A percentile compares a stretch with the other conserved stretches of the same genome.
These are phyloP conservation scores for Chalaropsis thielavioides DNA, from an alignment of 2,329 filamentous ascomycete species.

Conservation along the genomic window DNA sequence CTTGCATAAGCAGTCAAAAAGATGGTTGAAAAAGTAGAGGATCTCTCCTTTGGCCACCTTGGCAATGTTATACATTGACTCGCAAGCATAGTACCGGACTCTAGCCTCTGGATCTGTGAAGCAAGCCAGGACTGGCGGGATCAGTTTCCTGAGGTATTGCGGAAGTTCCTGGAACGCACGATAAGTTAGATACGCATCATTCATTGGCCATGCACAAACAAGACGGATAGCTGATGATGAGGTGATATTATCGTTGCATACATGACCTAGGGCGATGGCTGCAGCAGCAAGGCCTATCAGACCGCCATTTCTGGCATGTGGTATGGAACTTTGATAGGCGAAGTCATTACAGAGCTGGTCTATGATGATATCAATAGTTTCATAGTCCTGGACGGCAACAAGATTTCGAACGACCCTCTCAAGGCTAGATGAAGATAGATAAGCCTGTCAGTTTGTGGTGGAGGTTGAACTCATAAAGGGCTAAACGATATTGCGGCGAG, in stretches of 20 bases:
- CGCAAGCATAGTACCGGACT: slow-evolving; percentile 94
- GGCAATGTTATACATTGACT: slow-evolving; percentile 99
- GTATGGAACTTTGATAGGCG: slow-evolving; percentile 92
- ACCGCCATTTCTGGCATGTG: slow-evolving; percentile 89
- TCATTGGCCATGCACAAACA: neutral
- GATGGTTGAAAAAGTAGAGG: slow-evolving; percentile 91
- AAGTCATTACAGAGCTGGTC: slow-evolving; percentile 96
- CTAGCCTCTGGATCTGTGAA: slow-evolving; percentile 96
- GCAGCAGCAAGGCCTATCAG: slow-evolving; percentile 90
- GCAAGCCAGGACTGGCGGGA: slow-evolving; percentile 90
- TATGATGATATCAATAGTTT: slow-evolving; percentile 71
- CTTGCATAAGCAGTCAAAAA: slow-evolving; percentile 95
- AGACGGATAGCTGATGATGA: slow-evolving; percentile 1
- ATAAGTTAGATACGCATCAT: neutral
- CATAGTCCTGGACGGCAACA: slow-evolving; percentile 59
- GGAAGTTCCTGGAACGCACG: slow-evolving; percentile 52
- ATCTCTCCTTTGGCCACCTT: slow-evolving; percentile 99
- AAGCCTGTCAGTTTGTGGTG: slow-evolving; percentile 4
- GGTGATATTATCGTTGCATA: slow-evolving; percentile 34
- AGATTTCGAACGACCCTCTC: slow-evolving; percentile 83
- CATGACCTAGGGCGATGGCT: slow-evolving; percentile 83
- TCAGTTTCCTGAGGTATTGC: slow-evolving; percentile 81
- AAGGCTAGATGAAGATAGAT: slow-evolving; percentile 41
- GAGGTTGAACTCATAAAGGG: no score
- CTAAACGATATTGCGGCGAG: no score